phyloP scores from a whole-genome alignment of 1,284 basidiomycete species.

The Ustilago trichophora region DNA sequence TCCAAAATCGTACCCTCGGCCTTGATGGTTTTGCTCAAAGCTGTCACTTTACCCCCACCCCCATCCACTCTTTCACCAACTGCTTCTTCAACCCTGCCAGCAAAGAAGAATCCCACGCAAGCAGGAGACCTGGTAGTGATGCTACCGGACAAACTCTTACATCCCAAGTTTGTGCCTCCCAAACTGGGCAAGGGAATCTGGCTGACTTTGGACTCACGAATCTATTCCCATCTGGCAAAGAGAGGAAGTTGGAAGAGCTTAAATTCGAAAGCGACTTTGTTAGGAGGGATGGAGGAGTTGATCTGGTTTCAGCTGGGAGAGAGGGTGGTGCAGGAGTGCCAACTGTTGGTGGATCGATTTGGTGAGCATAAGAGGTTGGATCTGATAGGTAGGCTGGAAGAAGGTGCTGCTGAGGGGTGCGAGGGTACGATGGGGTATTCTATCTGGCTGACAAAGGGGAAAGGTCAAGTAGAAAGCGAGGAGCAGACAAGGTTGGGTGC shows the following conservation, averaged over 20 bases:
- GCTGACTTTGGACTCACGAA: constrained; percentile 7
- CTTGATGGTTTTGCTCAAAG: constrained; percentile 31
- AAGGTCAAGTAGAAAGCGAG: too few relatives aligned
- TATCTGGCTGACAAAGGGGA: too few relatives aligned
- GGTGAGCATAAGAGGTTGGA: background rate
- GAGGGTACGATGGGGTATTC: too few relatives aligned
- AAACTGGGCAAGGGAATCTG: constrained; percentile 17
- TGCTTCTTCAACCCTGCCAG: background rate
- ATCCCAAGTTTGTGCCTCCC: constrained; percentile 2
- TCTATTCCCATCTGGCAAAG: background rate
- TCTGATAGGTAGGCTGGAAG: too few relatives aligned
- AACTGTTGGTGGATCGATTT: constrained; percentile 3
- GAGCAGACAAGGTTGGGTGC: background rate
- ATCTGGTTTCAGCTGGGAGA: constrained; percentile 20
- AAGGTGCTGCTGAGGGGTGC: too few relatives aligned
- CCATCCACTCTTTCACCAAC: background rate
- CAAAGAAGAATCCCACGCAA: background rate
- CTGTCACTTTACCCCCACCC: constrained; percentile 10
- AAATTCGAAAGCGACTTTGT: constrained; percentile 7
- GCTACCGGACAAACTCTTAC: constrained; percentile 21
- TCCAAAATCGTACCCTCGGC: constrained; percentile 17
- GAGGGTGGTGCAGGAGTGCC: constrained; percentile 14
- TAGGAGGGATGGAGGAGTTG: constrained; percentile 1
- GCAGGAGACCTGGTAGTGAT: constrained; percentile 1
- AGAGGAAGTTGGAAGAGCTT: constrained; percentile 4